Evolutionary conservation across 192 early-diverging fungal species (phyloP).

Genomic region (Chytriomyces confervae): DNA sequence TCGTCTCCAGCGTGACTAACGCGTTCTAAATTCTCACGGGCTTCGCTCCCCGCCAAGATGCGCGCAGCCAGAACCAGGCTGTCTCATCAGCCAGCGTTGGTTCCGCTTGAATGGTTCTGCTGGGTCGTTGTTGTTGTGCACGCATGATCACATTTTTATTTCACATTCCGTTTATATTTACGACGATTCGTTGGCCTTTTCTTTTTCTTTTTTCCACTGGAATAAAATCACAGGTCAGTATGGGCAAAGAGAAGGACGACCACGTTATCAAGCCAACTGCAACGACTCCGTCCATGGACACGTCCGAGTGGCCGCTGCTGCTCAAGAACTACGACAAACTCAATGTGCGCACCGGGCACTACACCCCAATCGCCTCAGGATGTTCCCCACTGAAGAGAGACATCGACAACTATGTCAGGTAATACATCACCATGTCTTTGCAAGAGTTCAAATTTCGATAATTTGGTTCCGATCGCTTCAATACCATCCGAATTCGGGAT

Average conservation of each 20-base stretch:
- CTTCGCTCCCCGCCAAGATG: too few species aligned
- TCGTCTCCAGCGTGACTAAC: too few species aligned
- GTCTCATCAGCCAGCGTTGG: too few species aligned
- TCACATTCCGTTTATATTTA: too few species aligned
- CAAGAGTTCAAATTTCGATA: too few species aligned
- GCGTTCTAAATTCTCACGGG: too few species aligned
- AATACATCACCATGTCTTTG: neutral
- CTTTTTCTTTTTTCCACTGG: conserved; percentile 8
- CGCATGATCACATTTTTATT: too few species aligned
- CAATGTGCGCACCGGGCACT: conserved; percentile 95
- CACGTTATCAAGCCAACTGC: conserved; percentile 83
- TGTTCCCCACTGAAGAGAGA: conserved; percentile 94
- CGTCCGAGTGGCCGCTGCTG: conserved; percentile 94
- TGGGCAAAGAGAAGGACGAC: conserved; percentile 37
- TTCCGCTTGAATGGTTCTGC: too few species aligned
- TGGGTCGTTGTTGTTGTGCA: too few species aligned
- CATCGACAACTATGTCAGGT: conserved; percentile 86
- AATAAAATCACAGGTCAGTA: neutral
- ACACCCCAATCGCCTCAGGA: conserved; percentile 95
- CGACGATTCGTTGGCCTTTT: neutral
- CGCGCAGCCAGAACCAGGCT: too few species aligned
- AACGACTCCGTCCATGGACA: conserved; percentile 80
- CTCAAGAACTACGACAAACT: conserved; percentile 80
- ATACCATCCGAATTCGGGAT: too few species aligned
- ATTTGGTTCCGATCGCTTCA: too few species aligned